Conservation (phyloP, 495 filamentous ascomycete species). For the Xylaria palmicola region DNA sequence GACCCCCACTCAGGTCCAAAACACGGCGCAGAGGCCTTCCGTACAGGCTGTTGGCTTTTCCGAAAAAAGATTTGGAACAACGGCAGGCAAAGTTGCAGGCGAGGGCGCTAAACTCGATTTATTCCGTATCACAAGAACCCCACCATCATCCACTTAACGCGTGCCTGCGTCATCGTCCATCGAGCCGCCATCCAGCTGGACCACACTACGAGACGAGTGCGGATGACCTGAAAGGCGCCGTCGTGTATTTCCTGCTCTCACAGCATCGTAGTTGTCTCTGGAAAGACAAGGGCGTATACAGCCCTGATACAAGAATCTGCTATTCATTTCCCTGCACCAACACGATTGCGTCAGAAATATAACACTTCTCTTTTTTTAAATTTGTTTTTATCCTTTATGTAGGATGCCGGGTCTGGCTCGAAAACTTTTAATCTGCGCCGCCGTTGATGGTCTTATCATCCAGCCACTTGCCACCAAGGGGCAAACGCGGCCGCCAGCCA, state of each 20-base stretch:
- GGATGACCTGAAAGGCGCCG: background rate
- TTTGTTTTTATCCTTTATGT: background rate
- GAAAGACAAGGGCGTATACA: no score
- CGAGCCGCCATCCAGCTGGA: background rate
- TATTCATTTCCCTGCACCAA: no score
- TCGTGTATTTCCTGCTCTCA: no score
- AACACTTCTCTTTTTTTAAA: background rate
- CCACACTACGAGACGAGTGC: background rate
- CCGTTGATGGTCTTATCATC: slow-evolving; percentile 82
- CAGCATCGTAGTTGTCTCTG: background rate
- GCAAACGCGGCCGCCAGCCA: slow-evolving; percentile 39
- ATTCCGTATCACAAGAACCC: background rate
- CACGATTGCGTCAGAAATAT: background rate
- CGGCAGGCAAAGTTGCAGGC: no score
- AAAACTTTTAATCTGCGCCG: slow-evolving; percentile 77
- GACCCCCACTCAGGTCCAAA: no score
- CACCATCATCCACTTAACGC: background rate
- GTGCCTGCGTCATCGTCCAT: background rate
- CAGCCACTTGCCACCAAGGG: slow-evolving; percentile 59
- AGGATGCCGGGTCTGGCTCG: slow-evolving; percentile 73
- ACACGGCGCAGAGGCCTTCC: no score
- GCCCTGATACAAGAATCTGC: no score
- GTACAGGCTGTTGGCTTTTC: no score
- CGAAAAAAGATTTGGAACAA: no score
- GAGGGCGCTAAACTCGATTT: no score